Conservation (phyloP, 495 filamentous ascomycete genomes). For the Hypoxylon trugodes region DNA sequence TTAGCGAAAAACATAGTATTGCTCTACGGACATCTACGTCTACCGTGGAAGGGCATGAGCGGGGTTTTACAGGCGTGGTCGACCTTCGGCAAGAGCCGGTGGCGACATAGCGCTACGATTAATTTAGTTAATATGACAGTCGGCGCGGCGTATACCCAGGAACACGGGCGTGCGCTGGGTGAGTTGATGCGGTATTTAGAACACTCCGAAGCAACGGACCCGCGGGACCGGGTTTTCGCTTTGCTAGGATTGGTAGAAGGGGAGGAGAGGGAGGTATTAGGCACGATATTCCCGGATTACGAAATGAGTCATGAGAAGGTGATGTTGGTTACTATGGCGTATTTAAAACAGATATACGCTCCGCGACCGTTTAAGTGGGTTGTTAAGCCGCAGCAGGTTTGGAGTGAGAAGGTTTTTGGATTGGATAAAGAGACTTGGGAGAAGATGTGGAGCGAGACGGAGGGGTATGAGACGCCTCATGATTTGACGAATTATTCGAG, state of each 20-base stretch:
- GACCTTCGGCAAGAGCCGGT: not conserved
- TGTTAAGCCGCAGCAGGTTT: constrained; percentile 4
- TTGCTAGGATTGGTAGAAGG: not conserved
- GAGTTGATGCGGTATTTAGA: constrained; percentile 2
- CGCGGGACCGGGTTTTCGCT: constrained; percentile 2
- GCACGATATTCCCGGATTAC: constrained; percentile 2
- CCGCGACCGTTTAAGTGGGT: constrained; percentile 1
- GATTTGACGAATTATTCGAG: not conserved
- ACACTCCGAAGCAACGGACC: constrained; percentile 1
- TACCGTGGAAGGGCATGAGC: not conserved
- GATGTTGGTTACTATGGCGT: not conserved
- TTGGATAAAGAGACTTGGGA: constrained; percentile 13
- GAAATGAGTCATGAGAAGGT: constrained; percentile 5
- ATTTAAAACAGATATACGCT: constrained; percentile 1
- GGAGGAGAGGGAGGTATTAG: not conserved
- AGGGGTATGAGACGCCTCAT: constrained; percentile 1
- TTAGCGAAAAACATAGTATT: constrained; percentile 18
- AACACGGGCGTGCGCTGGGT: not conserved
- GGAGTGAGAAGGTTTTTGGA: constrained; percentile 4
- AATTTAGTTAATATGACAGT: not conserved
- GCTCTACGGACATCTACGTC: constrained; percentile 16
- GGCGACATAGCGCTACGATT: not conserved
- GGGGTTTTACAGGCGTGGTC: not conserved
- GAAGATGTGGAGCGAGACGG: constrained; percentile 3
- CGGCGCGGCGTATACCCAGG: not conserved